Evolutionary conservation across 495 filamentous ascomycete species (phyloP), one percentile per base, ranked within the genome.

Genomic region (Podospora australis): DNA sequence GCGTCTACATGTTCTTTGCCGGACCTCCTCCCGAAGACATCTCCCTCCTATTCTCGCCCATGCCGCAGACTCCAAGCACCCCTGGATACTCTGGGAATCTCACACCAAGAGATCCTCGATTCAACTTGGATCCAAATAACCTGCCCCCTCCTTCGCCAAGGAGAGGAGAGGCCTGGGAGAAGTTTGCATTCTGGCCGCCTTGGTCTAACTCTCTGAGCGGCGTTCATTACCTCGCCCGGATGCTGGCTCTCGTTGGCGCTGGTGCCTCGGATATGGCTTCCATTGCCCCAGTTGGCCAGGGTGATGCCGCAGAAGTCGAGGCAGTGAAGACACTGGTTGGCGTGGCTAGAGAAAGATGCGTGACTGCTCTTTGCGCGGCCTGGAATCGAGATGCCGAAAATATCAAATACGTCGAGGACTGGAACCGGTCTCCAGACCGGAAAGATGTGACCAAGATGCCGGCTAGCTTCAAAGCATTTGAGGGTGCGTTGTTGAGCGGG

Each of bases 101-200:
- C 4, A 67, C 73, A 8, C 73, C 76, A 5, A 71, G 73, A 53
- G 85, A 86, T 46, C 80, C 83, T 10, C 78, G 84, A 8, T 90
- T 94, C 62, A 85, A 83, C 30, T 78, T 94, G 47, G 86, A 91
- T 60, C 71, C 80, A 0, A 84, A 79, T 51, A 88, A 88, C 46
- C 67, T 83, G 2, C 88, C 88, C 5, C 83, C 88, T n/a, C 79
- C 82, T 1, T 86, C 82, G 1, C 86, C 87, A 1, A 83, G 72
- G 53, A 72, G 74, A 26, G 90, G 88, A 25, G 88, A 95, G 57
- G 54, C 83, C 4, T 90, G 90, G 87, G 94, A 97, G 65, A 90
- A 86, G 38, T 96, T 84, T 68, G 91, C 92, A 1, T 98, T 98
- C 67, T 96, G 94, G 87, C 89, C 94, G 2, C 92, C 92, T 0